Conservation (phyloP, 768 basidiomycete species). For the Clitopilus hobsonii region DNA sequence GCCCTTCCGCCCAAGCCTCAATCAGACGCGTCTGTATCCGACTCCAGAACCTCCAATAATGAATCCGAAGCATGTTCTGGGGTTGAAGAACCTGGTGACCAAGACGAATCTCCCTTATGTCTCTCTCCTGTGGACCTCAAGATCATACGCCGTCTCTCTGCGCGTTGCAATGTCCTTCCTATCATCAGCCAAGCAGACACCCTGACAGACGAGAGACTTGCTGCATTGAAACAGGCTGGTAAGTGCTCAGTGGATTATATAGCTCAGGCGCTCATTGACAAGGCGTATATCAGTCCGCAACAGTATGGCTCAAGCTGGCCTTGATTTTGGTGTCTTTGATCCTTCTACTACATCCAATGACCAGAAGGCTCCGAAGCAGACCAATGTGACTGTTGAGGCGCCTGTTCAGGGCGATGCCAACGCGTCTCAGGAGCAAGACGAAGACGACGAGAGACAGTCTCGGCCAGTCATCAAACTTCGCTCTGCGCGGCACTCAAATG, state of each 20-base stretch:
- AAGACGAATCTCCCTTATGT: constrained; percentile 44
- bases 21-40: constrained; percentile 67
- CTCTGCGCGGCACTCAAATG: constrained; percentile 36
- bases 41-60: constrained; percentile 47
- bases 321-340: constrained; percentile 77
- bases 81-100: constrained; percentile 37
- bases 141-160: constrained; percentile 71
- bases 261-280: not conserved
- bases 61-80: constrained; percentile 50
- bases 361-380: not conserved
- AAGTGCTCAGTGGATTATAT: constrained; percentile 11
- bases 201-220: constrained; percentile 73
- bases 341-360: constrained; percentile 25
- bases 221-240: constrained; percentile 63
- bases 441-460: constrained; percentile 49
- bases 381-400: constrained; percentile 4
- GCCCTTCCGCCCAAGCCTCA: constrained; percentile 49
- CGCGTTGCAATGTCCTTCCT: constrained; percentile 76
- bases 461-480: constrained; percentile 79
- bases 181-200: constrained; percentile 80
- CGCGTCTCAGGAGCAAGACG: constrained; percentile 18
- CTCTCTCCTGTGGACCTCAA: constrained; percentile 78
- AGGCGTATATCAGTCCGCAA: constrained; percentile 42
- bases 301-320: constrained; percentile 59
- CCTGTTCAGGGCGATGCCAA: constrained; percentile 19